Evolutionary conservation across 2,329 filamentous ascomycete species (phyloP).

Genomic region (Penicillium sp.): DNA sequence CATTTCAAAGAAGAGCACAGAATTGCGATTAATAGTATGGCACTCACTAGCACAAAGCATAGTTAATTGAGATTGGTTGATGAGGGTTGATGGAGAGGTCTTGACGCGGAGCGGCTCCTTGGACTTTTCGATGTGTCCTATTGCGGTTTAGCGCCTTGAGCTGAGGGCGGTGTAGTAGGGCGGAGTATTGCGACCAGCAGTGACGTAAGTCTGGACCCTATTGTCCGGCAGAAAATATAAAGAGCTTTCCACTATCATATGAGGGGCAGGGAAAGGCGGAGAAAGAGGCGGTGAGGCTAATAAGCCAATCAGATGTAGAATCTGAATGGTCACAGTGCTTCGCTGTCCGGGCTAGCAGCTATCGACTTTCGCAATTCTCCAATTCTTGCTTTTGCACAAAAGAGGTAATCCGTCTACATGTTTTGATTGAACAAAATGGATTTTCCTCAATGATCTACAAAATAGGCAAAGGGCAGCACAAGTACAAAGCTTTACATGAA

Average conservation of each 20-base stretch:
- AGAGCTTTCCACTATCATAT: too few relatives aligned
- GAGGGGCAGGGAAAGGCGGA: not conserved
- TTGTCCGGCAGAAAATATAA: not conserved
- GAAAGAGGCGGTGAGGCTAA: not conserved
- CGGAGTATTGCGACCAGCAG: not conserved
- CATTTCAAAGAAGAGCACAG: not conserved
- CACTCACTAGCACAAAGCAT: constrained; percentile 67
- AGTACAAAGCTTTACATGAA: constrained; percentile 15
- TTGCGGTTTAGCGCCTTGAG: constrained; percentile 35
- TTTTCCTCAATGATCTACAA: not conserved
- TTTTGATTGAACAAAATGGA: constrained; percentile 4
- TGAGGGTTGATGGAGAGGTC: constrained; percentile 24
- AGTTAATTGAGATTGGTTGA: constrained; percentile 25
- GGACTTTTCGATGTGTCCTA: constrained; percentile 35
- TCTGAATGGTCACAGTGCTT: not conserved
- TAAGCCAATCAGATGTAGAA: not conserved
- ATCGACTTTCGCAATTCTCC: not conserved
- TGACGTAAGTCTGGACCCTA: not conserved
- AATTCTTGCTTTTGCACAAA: not conserved
- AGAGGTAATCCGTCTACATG: not conserved
- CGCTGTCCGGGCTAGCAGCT: not conserved
- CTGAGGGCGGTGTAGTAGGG: constrained; percentile 20
- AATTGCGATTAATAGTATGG: constrained; percentile 7
- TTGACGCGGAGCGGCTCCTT: constrained; percentile 35
- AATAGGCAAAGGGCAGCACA: constrained; percentile 4